These are phyloP conservation scores for Wickerhamiella domercqiae DNA, from an alignment of 805 yeast species.

Conservation along the genomic window DNA sequence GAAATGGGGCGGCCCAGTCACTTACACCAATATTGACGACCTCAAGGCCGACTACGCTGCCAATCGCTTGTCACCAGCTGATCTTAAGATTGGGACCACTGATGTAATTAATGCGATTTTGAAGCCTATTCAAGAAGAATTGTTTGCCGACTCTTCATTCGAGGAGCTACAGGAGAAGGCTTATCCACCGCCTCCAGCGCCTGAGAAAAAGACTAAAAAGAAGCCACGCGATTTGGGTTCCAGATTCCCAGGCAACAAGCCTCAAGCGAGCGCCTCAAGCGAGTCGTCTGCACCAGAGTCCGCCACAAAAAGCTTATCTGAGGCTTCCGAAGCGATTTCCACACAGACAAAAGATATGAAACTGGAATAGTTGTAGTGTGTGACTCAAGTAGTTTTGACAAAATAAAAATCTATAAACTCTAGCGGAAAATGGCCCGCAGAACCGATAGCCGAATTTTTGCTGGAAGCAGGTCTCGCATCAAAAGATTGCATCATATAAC, in stretches of 20 bases:
- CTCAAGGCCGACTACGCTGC: slow-evolving; percentile 58
- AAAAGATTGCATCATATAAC: too few species aligned
- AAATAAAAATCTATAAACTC: too few species aligned
- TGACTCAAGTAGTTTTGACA: too few species aligned
- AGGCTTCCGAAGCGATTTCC: too few species aligned
- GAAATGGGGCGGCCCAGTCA: slow-evolving; percentile 87
- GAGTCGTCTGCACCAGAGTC: too few species aligned
- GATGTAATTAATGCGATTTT: slow-evolving; percentile 68
- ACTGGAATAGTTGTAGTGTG: too few species aligned
- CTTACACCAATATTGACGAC: slow-evolving; percentile 50
- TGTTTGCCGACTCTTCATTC: slow-evolving; percentile 46
- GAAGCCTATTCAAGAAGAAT: slow-evolving; percentile 71
- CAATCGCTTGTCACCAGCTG: slow-evolving; percentile 77
- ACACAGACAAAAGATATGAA: too few species aligned
- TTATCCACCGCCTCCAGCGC: slow-evolving; percentile 59
- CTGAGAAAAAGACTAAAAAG: slow-evolving; percentile 50
- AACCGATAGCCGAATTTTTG: too few species aligned
- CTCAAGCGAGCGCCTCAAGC: slow-evolving; percentile 8
- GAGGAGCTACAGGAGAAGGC: slow-evolving; percentile 63
- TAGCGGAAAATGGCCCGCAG: too few species aligned
- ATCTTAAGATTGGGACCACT: slow-evolving; percentile 81
- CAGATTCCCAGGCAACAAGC: slow-evolving; percentile 3
- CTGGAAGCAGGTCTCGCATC: too few species aligned
- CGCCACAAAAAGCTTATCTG: too few species aligned
- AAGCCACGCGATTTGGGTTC: slow-evolving; percentile 31